These are phyloP conservation scores for Hypoxylon sp. DNA, from an alignment of 2,329 filamentous ascomycete genomes.

Conservation along the genomic window DNA sequence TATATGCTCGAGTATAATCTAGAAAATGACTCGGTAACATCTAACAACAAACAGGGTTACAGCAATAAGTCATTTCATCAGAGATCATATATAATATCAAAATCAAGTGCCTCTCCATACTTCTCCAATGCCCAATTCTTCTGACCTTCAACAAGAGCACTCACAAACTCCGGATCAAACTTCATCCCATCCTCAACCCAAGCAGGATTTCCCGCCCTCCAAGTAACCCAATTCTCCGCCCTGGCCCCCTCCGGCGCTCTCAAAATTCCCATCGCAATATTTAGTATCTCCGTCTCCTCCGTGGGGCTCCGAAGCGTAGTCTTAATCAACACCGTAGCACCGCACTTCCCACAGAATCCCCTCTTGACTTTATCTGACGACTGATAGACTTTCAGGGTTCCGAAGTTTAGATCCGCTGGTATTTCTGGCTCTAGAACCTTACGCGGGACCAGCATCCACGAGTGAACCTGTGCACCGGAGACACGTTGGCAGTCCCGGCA, in stretches of 20 bases:
- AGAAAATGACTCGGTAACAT: too few relatives aligned
- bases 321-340: conserved; percentile 54
- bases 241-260: conserved; percentile 54
- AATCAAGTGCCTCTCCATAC: conserved; percentile 43
- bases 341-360: conserved; percentile 57
- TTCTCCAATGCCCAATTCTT: conserved; percentile 49
- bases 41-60: too few relatives aligned
- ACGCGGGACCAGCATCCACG: conserved; percentile 55
- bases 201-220: conserved; percentile 51
- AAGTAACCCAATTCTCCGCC: conserved; percentile 57
- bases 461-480: conserved; percentile 53
- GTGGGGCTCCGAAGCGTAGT: conserved; percentile 41
- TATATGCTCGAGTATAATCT: too few relatives aligned
- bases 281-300: conserved; percentile 49
- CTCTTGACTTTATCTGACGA: conserved; percentile 52
- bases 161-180: conserved; percentile 50
- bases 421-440: conserved; percentile 50
- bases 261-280: conserved; percentile 55
- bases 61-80: too few relatives aligned
- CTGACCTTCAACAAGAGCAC: conserved; percentile 50
- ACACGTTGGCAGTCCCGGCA: conserved; percentile 56
- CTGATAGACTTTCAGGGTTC: conserved; percentile 54
- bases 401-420: conserved; percentile 49
- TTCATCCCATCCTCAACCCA: conserved; percentile 46
- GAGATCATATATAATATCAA: conserved; percentile 21